phyloP scores from a whole-genome alignment of 169 alveolate genomes.

The Plasmodium gaboni region DNA sequence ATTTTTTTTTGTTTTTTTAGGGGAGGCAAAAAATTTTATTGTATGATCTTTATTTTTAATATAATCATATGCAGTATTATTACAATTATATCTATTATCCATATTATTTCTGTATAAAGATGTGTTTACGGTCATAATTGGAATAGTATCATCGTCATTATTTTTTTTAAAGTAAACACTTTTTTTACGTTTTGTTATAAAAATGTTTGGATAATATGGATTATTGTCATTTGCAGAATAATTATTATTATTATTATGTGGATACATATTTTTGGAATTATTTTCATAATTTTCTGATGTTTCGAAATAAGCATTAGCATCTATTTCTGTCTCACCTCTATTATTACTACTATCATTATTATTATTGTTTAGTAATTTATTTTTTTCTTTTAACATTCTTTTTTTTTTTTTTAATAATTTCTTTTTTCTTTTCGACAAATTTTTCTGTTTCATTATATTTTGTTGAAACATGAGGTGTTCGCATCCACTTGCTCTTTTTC shows the following conservation, averaged over 20 bases:
- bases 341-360: not conserved
- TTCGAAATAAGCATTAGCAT: not conserved
- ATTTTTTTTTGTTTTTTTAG: constrained; percentile 60
- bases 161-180: constrained; percentile 30
- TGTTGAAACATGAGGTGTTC: constrained; percentile 76
- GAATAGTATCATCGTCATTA: constrained; percentile 54
- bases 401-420: constrained; percentile 45
- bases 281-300: constrained; percentile 7
- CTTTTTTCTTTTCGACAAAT: constrained; percentile 40
- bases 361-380: constrained; percentile 10
- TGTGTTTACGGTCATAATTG: constrained; percentile 72
- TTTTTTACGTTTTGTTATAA: constrained; percentile 60
- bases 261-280: not conserved
- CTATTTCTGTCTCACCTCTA: not conserved
- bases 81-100: constrained; percentile 73
- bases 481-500: constrained; percentile 77
- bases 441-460: constrained; percentile 62
- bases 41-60: constrained; percentile 75
- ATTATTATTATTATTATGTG: constrained; percentile 9
- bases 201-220: constrained; percentile 36
- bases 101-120: constrained; percentile 68
- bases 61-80: constrained; percentile 70
- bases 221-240: constrained; percentile 19
- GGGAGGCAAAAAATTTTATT: constrained; percentile 75
- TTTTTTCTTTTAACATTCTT: constrained; percentile 37